Conservation (phyloP, 1,139 yeast species). For the Debaryomyces singareniensis region DNA sequence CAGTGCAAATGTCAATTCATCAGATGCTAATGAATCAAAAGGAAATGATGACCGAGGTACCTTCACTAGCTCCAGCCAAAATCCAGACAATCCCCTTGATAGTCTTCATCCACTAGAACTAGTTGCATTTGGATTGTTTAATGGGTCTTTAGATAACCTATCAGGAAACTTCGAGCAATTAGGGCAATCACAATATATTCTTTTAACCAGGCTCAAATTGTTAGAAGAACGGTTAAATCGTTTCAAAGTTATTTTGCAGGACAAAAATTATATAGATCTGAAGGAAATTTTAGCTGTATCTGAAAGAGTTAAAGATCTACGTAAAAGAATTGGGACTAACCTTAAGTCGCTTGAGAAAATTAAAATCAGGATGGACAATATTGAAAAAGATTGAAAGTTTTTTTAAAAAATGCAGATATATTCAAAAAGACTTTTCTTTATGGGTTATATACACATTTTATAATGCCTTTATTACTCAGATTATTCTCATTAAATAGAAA, state of each 20-base stretch:
- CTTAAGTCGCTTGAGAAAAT: slow-evolving; percentile 26
- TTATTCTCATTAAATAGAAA: slow-evolving; percentile 12
- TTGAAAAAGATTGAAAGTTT: slow-evolving; percentile 3
- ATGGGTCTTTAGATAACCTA: slow-evolving; percentile 46
- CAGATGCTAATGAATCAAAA: not conserved
- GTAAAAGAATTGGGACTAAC: slow-evolving; percentile 26
- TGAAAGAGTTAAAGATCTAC: slow-evolving; percentile 24
- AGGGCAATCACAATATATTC: slow-evolving; percentile 51
- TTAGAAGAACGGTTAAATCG: slow-evolving; percentile 30
- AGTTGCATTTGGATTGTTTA: slow-evolving; percentile 49
- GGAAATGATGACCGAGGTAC: slow-evolving; percentile 1
- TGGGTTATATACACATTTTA: too few species aligned
- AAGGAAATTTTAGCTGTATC: slow-evolving; percentile 21
- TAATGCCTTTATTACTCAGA: too few species aligned
- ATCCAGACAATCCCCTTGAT: slow-evolving; percentile 2
- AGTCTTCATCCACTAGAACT: slow-evolving; percentile 51
- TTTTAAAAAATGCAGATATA: too few species aligned
- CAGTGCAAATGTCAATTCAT: too few species aligned
- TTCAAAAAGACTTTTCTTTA: too few species aligned
- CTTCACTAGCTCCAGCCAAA: slow-evolving; percentile 1
- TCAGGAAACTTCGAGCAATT: slow-evolving; percentile 47
- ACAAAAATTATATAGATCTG: slow-evolving; percentile 12
- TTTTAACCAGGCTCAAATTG: slow-evolving; percentile 41
- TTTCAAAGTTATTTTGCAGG: slow-evolving; percentile 15
- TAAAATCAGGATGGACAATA: slow-evolving; percentile 22